Evolutionary conservation across 495 filamentous ascomycete genomes (phyloP).

Genomic region (Tuber magnatum): DNA sequence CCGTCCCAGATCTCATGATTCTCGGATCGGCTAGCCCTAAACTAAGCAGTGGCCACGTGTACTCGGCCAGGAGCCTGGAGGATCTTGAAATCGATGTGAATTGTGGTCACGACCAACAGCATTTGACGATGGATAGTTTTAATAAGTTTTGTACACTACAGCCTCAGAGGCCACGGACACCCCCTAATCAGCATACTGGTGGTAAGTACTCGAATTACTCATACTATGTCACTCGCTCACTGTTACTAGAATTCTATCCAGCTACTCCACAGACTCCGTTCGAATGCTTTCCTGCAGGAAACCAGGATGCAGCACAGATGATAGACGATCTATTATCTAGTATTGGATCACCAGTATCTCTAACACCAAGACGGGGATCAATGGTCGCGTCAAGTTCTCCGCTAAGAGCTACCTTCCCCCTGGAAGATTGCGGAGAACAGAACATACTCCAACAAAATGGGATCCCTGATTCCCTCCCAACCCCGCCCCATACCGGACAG

Average conservation of each 20-base stretch:
- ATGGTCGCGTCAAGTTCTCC: conserved; percentile 27
- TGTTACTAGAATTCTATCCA: conserved; percentile 30
- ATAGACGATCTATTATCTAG: conserved; percentile 37
- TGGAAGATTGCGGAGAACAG: conserved; percentile 5
- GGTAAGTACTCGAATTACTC: conserved; percentile 26
- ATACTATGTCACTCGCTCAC: conserved; percentile 35
- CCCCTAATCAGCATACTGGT: conserved; percentile 22
- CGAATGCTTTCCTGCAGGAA: conserved; percentile 23
- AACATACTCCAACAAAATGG: conserved; percentile 4
- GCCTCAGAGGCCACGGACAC: conserved; percentile 30
- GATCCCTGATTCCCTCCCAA: conserved; percentile 19
- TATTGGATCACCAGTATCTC: conserved; percentile 20
- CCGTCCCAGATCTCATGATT: conserved; percentile 37
- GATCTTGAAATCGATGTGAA: conserved; percentile 28
- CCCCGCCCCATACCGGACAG: conserved; percentile 28
- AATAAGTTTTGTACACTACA: conserved; percentile 23
- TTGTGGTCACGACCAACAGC: conserved; percentile 21
- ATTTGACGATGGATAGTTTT: conserved; percentile 24
- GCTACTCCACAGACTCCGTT: conserved; percentile 38
- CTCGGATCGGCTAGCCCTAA: conserved; percentile 36
- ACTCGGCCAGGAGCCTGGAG: conserved; percentile 24
- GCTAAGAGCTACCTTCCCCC: conserved; percentile 27
- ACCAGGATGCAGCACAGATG: conserved; percentile 31
- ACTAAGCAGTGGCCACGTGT: conserved; percentile 27
- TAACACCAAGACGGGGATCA: conserved; percentile 26